Percentiles rank a stretch among this genome's conserved stretches.
Conservation (phyloP, 2,329 filamentous ascomycete genomes). For the Chrysoporthe cubensis region DNA sequence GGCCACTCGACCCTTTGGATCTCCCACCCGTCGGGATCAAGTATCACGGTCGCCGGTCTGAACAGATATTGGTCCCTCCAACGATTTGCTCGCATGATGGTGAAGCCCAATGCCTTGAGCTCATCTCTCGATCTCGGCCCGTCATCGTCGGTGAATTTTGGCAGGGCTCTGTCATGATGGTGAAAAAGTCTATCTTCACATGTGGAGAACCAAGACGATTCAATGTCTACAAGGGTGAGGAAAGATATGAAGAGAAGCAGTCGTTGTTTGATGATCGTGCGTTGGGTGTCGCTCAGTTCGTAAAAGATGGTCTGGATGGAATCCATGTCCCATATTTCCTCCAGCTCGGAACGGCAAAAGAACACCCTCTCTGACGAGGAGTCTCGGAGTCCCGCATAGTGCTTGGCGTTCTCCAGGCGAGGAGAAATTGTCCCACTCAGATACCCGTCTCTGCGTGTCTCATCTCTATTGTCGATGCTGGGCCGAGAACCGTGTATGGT, state of each 20-base stretch:
- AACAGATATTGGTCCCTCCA: slow-evolving; percentile 23
- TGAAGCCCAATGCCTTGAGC: slow-evolving; percentile 9
- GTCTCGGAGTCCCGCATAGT: not conserved
- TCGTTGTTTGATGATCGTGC: not conserved
- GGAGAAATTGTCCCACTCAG: not conserved
- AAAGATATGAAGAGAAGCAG: slow-evolving; percentile 24
- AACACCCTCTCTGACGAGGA: slow-evolving; percentile 11
- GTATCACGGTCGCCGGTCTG: slow-evolving; percentile 20
- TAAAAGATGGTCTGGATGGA: slow-evolving; percentile 9
- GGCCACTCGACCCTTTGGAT: slow-evolving; percentile 16
- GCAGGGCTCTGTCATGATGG: not conserved
- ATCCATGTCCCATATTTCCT: slow-evolving; percentile 4
- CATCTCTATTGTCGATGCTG: slow-evolving; percentile 1
- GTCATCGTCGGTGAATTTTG: slow-evolving; percentile 17
- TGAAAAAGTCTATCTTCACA: slow-evolving; percentile 13
- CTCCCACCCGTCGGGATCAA: slow-evolving; percentile 21
- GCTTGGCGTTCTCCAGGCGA: not conserved
- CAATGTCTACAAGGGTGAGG: slow-evolving; percentile 11
- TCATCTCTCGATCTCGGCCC: not conserved
- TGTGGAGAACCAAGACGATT: slow-evolving; percentile 1
- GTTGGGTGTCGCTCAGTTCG: slow-evolving; percentile 13
- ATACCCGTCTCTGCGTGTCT: slow-evolving; percentile 9
- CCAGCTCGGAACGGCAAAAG: slow-evolving; percentile 23
- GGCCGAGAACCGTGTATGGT: not conserved
- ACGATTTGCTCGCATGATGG: slow-evolving; percentile 1